Base-by-base conservation (phyloP, 1,284 basidiomycete species). In the Pascua guehoae region DNA sequence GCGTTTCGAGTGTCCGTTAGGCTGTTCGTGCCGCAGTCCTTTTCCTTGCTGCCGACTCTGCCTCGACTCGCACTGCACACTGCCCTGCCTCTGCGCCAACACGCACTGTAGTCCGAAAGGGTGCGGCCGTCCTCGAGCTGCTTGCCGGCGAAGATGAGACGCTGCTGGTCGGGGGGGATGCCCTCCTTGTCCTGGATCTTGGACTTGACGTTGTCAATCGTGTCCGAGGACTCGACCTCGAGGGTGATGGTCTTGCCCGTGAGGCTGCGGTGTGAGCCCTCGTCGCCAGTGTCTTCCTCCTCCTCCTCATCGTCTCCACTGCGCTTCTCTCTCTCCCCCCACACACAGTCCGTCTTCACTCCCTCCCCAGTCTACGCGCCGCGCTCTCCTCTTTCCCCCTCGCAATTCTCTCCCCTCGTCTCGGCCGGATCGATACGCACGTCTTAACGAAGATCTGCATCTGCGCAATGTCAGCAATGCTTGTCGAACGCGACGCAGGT, bases 121-220 rank as follows among this genome's bases (percentile, higher is more conserved):
- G 92, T 96, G 72, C 92, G 88, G 61, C 93, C 93, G 78, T 97
- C 93, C 81, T 96, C 93, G 67, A 97, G 88, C 79, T 95, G 91
- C 84, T 94, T 95, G 67, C 91, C 90, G 65, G 89, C 91, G 69
- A 94, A 95, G 80, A 95, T 95, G 66, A 93, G 84, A 71, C 91
- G 89, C 76, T 94, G 91, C 79, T 94, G 91, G 80, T 93, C 91
- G 64, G 91, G 91, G 62, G 91, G 91, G 66, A 92, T 93, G 66
- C 88, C 80, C 74, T 81, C 80, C 78, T 81, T 81, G 76, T 81
- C 80, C 74, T 81, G 81, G 73, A 83, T 83, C 80, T 79, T 79
- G 66, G 80, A 78, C 78, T 82, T 82, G 73, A 83, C 83, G 67
- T 82, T 82, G 79, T 84, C 83, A 76, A 84, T 84, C 58, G 82